Evolutionary conservation across 148 eudicot genomes (phyloP), one percentile per base, ranked within the genome.

Genomic region (Agrostemma githago): DNA sequence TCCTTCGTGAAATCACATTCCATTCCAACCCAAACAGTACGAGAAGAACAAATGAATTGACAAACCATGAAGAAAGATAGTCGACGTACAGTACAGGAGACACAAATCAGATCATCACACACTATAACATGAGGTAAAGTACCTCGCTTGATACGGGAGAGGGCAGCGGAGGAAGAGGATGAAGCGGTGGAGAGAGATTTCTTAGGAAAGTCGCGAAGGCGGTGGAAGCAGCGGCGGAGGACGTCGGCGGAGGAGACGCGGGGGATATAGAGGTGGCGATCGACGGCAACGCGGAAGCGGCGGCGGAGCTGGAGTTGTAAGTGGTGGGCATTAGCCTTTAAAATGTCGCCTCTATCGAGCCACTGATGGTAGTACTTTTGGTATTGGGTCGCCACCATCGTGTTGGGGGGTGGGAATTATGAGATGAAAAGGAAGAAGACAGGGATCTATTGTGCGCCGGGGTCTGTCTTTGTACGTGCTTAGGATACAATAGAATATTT

Each of bases 131-230:
- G 20, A 44, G 9, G 17, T 43, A 21, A 41, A 20, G 39, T 4
- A 89, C 97, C 98, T 84, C 87, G 90, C 74, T 83, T 90, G 6
- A 76, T 61, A 41, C 90, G 88, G 64, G 84, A 90, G 66, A 90
- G 84, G 40, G 86, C 73, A 44, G 98, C 79, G 39, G 98, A 77
- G 26, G 80, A 39, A 3, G 70, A 66, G 75, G 34, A 89, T 26
- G 19, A 76, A 26, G 34, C 80, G 40, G 86, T 48, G 19, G 93
- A 74, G 64, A 82, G 83, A 84, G 1, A 81, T 86, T 5, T 74
- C 89, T 5, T 44, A 26, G 34, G 34, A 26, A 26, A 26, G 34
- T 26, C 34, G 34, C 34, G 34, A 26, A 26, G 34, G 34, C 34
- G 34, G 34, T 26, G 34, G 34, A 26, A 26, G 34, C 72, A 73